Percentiles rank a stretch among this genome's conserved stretches.
Evolutionary conservation across 495 filamentous ascomycete genomes (phyloP).

Genomic region (Penicillium cataractarum): DNA sequence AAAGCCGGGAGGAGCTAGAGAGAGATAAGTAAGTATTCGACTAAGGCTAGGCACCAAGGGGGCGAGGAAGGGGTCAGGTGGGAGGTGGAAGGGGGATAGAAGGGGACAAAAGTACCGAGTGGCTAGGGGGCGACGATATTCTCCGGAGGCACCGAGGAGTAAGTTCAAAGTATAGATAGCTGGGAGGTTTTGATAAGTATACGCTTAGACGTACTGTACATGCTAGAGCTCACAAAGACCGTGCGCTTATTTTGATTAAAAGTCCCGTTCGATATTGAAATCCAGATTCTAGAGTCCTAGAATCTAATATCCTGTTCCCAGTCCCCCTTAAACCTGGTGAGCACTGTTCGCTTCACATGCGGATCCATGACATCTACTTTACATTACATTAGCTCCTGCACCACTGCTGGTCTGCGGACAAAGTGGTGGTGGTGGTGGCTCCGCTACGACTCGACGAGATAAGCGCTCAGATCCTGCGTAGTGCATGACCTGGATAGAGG

Average conservation of each 20-base stretch:
- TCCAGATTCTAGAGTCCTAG: slow-evolving; percentile 1
- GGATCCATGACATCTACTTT: slow-evolving; percentile 25
- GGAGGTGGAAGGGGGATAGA: background rate
- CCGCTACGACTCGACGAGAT: slow-evolving; percentile 25
- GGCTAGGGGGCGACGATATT: background rate
- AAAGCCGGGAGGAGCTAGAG: background rate
- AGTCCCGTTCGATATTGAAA: background rate
- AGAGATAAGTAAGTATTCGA: background rate
- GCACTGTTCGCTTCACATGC: slow-evolving; percentile 35
- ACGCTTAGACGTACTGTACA: too few relatives aligned
- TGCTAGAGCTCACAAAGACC: background rate
- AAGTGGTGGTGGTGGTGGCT: slow-evolving; percentile 23
- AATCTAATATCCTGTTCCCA: background rate
- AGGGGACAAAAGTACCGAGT: background rate
- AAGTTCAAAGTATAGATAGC: too few relatives aligned
- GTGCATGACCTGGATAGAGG: background rate
- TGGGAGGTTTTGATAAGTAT: too few relatives aligned
- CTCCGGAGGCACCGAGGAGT: background rate
- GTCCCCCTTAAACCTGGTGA: slow-evolving; percentile 5
- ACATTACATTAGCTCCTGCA: slow-evolving; percentile 29
- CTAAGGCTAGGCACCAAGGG: background rate
- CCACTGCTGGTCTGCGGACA: slow-evolving; percentile 14
- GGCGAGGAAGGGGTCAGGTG: background rate
- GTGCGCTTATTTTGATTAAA: background rate
- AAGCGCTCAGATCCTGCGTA: slow-evolving; percentile 28